Base-by-base conservation (phyloP, 140 eudicot genomes). In the Cichorium intybus region DNA sequence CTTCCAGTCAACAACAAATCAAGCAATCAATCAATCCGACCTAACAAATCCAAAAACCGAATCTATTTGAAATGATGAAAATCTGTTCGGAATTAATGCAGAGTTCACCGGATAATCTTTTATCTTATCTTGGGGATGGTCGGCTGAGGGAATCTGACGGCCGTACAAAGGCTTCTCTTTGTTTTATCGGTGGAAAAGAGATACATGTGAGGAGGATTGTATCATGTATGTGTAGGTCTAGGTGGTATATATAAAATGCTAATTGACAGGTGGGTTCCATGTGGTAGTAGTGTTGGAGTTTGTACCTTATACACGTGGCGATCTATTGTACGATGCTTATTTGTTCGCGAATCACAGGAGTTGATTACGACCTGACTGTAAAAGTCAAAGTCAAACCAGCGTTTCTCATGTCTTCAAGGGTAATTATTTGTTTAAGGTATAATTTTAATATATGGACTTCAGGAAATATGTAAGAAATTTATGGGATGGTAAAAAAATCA, bases 181-280 rank as follows among this genome's bases (percentile, higher is more conserved):
- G 62, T 65, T 74, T 47, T 45, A 57, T 66, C 5, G 60, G 62
- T 55, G 47, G 27, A 55, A 11, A 24, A 56, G 10, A 45, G 39
- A 71, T 41, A 24, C 27, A 37, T 1, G 52, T 24, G 66, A 17
- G 46, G 64, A n/a, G n/a, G n/a, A n/a, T n/a, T n/a, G 22, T 4
- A 16, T 43, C n/a, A 18, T 46, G 35, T 11, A 23, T 26, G 14
- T 24, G 41, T 29, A 18, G 41, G 16, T 21, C 24, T 22, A 49
- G 77, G 58, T 39, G 66, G 74, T 63, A 52, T 47, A 55, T 60
- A 68, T 68, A 67, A 67, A 51, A 75, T 39, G 80, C 75, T 69
- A 75, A 60, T 21, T 75, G 75, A 41, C 51, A 61, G 70, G 80
- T 60, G 80, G 74, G 69, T 74, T 67, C 79, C 79, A 74, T 74